These are phyloP conservation scores for Komagataella kurtzmanii DNA, from an alignment of 805 yeast genomes.

Conservation along the genomic window DNA sequence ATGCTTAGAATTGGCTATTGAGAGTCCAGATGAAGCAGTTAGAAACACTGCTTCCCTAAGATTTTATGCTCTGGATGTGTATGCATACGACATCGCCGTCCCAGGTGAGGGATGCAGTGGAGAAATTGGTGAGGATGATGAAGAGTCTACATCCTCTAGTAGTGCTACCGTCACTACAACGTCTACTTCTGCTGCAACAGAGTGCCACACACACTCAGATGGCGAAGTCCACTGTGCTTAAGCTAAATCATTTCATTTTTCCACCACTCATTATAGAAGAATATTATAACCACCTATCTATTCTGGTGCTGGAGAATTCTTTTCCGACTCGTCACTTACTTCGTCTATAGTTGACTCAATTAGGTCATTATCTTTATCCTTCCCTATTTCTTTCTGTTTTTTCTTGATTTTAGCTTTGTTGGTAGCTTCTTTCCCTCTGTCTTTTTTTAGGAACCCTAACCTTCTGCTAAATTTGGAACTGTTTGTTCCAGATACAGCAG, in stretches of 20 bases:
- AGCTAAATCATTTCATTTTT: too few relatives aligned
- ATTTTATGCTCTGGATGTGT: neutral
- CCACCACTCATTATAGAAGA: neutral
- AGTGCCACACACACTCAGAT: neutral
- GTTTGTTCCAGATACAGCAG: conserved; percentile 1
- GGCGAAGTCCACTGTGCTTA: neutral
- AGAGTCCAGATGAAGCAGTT: neutral
- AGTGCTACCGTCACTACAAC: neutral
- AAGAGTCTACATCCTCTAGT: neutral
- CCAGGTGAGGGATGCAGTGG: neutral
- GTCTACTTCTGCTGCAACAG: neutral
- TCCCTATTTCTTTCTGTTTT: conserved; percentile 11
- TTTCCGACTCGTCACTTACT: conserved; percentile 1
- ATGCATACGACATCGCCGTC: neutral
- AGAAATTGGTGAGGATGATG: neutral
- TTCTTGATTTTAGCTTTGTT: conserved; percentile 7
- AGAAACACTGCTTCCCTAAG: neutral
- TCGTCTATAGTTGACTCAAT: conserved; percentile 8
- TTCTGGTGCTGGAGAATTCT: neutral
- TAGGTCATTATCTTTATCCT: conserved; percentile 4
- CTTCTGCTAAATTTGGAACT: conserved; percentile 10
- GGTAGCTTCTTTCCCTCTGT: conserved; percentile 11
- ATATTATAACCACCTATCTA: neutral
- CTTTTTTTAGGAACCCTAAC: conserved; percentile 16
- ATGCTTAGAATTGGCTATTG: neutral